A percentile compares a stretch with the other conserved stretches of the same genome.
These are phyloP conservation scores for Colletotrichum tanaceti DNA, from an alignment of 2,329 filamentous ascomycete species.

Conservation along the genomic window DNA sequence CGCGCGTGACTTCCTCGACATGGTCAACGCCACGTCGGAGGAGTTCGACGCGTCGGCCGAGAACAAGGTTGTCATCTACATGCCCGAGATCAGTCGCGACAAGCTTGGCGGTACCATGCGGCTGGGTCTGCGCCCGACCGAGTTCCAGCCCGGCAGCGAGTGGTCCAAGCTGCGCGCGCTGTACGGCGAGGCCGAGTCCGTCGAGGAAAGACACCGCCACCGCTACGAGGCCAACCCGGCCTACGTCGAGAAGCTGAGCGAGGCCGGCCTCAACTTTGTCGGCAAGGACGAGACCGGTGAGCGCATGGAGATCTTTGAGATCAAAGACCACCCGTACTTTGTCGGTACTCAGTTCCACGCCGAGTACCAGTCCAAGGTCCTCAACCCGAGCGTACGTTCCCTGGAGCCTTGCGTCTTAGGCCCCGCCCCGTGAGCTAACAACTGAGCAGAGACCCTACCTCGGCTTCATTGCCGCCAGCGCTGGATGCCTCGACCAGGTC, in stretches of 20 bases:
- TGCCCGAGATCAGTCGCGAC: constrained; percentile 86
- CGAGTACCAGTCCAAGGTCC: constrained; percentile 82
- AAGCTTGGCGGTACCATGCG: constrained; percentile 89
- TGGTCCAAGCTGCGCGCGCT: constrained; percentile 82
- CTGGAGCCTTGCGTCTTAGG: constrained; percentile 55
- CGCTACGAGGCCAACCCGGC: constrained; percentile 91
- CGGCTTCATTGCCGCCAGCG: constrained; percentile 84
- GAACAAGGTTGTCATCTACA: constrained; percentile 83
- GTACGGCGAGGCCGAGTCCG: constrained; percentile 69
- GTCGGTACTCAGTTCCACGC: constrained; percentile 88
- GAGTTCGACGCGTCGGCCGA: constrained; percentile 68
- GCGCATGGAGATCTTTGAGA: constrained; percentile 85
- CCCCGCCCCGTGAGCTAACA: constrained; percentile 65
- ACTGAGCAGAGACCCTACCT: constrained; percentile 69
- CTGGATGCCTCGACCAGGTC: constrained; percentile 69
- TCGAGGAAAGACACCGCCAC: constrained; percentile 85
- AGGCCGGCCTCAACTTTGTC: constrained; percentile 78
- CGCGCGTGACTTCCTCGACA: constrained; percentile 78
- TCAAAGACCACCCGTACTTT: constrained; percentile 86
- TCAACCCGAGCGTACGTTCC: constrained; percentile 69
- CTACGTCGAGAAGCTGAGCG: constrained; percentile 75
- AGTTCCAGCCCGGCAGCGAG: constrained; percentile 80
- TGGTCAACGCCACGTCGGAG: constrained; percentile 66
- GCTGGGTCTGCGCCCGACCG: constrained; percentile 77
- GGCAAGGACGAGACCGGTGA: constrained; percentile 83